A percentile compares a stretch with the other conserved stretches of the same genome.
Conservation (phyloP, 768 basidiomycete genomes). For the Mycena floridula region DNA sequence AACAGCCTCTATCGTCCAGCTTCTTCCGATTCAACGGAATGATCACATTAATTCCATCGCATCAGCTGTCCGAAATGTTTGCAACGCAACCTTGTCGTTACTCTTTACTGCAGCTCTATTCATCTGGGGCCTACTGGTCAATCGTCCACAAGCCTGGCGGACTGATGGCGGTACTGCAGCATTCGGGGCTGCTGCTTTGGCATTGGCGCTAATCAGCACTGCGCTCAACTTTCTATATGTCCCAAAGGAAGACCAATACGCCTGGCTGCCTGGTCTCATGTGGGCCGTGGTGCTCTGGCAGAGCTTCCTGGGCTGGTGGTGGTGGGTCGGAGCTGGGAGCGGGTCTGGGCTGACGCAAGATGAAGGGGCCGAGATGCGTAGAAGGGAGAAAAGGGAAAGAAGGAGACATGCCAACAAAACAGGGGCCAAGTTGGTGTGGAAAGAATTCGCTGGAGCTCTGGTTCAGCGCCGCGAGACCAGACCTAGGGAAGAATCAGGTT, state of each 20-base stretch:
- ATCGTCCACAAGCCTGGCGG: constrained; percentile 89
- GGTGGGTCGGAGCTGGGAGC: constrained; percentile 96
- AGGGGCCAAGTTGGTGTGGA: constrained; percentile 52
- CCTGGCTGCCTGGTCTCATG: constrained; percentile 88
- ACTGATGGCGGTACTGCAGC: constrained; percentile 94
- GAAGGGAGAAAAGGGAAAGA: constrained; percentile 30
- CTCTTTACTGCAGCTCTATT: constrained; percentile 87
- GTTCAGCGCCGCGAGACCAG: constrained; percentile 9
- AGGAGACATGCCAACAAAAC: constrained; percentile 43
- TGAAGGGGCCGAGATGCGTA: constrained; percentile 58
- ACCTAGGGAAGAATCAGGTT: constrained; percentile 2
- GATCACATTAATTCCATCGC: constrained; percentile 45
- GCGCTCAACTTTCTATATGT: constrained; percentile 88
- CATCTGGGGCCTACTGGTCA: constrained; percentile 91
- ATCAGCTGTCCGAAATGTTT: constrained; percentile 81
- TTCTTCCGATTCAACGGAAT: constrained; percentile 58
- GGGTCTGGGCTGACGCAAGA: constrained; percentile 37
- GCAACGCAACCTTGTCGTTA: constrained; percentile 93
- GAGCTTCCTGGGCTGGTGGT: constrained; percentile 96
- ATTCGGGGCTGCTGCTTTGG: constrained; percentile 81
- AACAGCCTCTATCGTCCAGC: constrained; percentile 76
- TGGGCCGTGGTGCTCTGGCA: constrained; percentile 97
- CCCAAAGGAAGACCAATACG: constrained; percentile 71
- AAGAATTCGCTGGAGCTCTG: constrained; percentile 51
- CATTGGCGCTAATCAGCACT: constrained; percentile 78